phyloP scores from a whole-genome alignment of 306 rosid genomes.

The Vigna unguiculata region DNA sequence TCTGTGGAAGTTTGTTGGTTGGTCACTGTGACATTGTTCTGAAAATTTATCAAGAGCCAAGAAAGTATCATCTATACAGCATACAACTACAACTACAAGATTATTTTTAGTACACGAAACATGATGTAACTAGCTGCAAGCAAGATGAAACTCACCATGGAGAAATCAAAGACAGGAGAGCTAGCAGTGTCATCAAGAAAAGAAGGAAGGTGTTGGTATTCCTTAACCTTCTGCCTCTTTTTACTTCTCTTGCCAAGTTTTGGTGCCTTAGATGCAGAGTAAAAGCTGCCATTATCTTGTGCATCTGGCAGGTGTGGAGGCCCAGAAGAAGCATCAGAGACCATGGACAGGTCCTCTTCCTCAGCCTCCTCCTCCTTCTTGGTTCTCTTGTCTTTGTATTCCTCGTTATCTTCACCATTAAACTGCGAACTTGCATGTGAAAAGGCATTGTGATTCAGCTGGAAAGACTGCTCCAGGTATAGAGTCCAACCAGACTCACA shows the following conservation, averaged over 20 bases:
- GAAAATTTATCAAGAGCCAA: constrained; percentile 39
- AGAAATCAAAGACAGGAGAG: constrained; percentile 70
- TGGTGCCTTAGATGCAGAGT: constrained; percentile 48
- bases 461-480: constrained; percentile 80
- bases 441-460: constrained; percentile 50
- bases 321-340: constrained; percentile 99
- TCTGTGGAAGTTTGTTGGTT: constrained; percentile 67
- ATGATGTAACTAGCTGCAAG: constrained; percentile 22
- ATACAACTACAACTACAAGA: not conserved
- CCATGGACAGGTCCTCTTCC: constrained; percentile 92
- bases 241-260: constrained; percentile 49
- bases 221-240: constrained; percentile 63
- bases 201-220: constrained; percentile 54
- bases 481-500: constrained; percentile 99
- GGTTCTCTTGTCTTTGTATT: constrained; percentile 34
- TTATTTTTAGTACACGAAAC: not conserved
- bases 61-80: not conserved
- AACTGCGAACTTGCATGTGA: constrained; percentile 36
- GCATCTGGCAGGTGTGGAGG: constrained; percentile 80
- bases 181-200: constrained; percentile 95
- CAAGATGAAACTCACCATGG: constrained; percentile 58
- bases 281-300: constrained; percentile 49
- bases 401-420: constrained; percentile 26
- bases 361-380: constrained; percentile 51
- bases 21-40: constrained; percentile 57